phyloP scores from a whole-genome alignment of 2,329 filamentous ascomycete species.

The Aplosporella prunicola region DNA sequence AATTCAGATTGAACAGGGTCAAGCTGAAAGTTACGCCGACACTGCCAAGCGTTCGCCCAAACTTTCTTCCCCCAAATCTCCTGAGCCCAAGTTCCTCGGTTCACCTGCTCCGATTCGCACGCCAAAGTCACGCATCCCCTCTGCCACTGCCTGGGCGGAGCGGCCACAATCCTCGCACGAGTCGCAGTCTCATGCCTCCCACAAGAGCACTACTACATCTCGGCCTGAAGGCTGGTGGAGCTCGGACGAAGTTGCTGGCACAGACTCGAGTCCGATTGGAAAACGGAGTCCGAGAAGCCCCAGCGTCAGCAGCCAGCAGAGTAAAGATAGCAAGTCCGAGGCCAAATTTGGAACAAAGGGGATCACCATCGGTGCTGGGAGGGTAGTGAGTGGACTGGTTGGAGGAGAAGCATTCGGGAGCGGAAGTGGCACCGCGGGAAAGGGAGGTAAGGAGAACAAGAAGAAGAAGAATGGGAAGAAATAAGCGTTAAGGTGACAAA shows the following conservation, averaged over 20 bases:
- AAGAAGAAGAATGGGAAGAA: conserved; percentile 9
- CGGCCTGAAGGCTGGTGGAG: conserved; percentile 32
- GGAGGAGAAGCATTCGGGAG: conserved; percentile 11
- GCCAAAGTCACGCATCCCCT: neutral
- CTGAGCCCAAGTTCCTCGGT: too few relatives aligned
- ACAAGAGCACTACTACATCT: conserved; percentile 23
- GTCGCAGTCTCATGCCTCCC: conserved; percentile 16
- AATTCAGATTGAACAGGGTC: too few relatives aligned
- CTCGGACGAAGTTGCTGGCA: conserved; percentile 26
- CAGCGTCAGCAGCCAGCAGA: conserved; percentile 7
- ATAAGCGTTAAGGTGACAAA: too few relatives aligned
- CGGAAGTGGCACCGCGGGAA: conserved; percentile 14
- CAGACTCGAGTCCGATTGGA: conserved; percentile 15
- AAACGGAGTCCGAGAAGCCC: conserved; percentile 12
- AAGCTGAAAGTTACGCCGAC: neutral
- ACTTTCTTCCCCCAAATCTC: too few relatives aligned
- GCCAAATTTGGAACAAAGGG: conserved; percentile 24
- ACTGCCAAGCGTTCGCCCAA: conserved; percentile 2
- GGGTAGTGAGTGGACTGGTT: conserved; percentile 23
- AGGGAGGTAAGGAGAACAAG: conserved; percentile 15
- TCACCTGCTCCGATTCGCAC: neutral
- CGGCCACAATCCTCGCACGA: conserved; percentile 16
- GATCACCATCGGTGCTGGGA: conserved; percentile 24
- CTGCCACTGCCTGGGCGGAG: conserved; percentile 11
- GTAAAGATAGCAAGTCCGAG: conserved; percentile 19